Evolutionary conservation across 148 eudicot genomes (phyloP).

Genomic region (Spergularia bocconei): DNA sequence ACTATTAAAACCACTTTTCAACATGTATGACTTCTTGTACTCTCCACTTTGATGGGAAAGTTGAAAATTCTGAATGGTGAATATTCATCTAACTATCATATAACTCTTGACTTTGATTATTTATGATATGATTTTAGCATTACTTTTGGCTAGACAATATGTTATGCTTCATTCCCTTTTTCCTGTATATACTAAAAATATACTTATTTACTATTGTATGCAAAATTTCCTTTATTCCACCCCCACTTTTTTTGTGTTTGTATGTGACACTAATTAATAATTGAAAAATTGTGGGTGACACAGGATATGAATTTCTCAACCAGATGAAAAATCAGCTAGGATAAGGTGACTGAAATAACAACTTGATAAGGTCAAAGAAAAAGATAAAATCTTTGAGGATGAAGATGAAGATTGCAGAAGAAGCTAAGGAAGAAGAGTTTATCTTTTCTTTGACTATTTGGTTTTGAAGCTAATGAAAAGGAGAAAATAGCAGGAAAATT

Average conservation of each 20-base stretch:
- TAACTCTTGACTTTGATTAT: conserved; percentile 6
- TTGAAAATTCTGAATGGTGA: conserved; percentile 6
- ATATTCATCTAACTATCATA: conserved; percentile 7
- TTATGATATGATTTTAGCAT: conserved; percentile 19
- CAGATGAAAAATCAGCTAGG: conserved; percentile 64
- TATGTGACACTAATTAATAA: conserved; percentile 12
- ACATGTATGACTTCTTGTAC: conserved; percentile 14
- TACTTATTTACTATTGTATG: neutral
- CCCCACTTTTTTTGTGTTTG: neutral
- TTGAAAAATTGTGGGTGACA: conserved; percentile 27
- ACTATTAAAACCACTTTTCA: conserved; percentile 5
- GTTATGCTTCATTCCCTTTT: conserved; percentile 14
- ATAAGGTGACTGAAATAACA: conserved; percentile 36
- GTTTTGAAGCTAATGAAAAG: neutral
- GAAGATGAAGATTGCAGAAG: no score
- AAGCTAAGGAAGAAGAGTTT: neutral
- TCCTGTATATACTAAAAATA: conserved; percentile 2
- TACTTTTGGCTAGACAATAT: conserved; percentile 19
- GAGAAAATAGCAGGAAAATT: conserved; percentile 16
- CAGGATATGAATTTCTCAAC: conserved; percentile 58
- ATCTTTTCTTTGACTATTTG: neutral
- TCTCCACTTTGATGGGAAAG: neutral
- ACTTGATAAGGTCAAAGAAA: conserved; percentile 8
- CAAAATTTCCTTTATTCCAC: neutral
- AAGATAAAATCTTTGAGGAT: neutral